Conservation (phyloP, 1,284 basidiomycete genomes). For the Fereydounia khargensis region DNA sequence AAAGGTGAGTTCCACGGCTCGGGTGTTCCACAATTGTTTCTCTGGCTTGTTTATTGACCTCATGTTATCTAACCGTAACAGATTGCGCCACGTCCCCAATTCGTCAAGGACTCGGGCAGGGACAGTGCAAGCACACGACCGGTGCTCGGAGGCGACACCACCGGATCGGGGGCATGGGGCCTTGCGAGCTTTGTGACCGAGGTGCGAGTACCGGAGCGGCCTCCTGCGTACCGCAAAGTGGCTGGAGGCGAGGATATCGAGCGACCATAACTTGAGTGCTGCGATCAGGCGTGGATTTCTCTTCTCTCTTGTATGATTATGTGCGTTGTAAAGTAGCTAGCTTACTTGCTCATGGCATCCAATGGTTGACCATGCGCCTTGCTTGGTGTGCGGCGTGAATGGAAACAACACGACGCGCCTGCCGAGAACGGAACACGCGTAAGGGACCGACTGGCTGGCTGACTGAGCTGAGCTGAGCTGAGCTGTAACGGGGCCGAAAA, state of each 20-base stretch:
- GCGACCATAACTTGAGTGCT: no score
- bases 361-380: no score
- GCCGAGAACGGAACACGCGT: no score
- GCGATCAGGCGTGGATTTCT: no score
- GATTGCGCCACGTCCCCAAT: slow-evolving; percentile 17
- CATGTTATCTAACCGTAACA: neutral
- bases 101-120: slow-evolving; percentile 11
- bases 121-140: slow-evolving; percentile 19
- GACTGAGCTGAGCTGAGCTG: no score
- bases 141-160: slow-evolving; percentile 31
- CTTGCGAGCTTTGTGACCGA: slow-evolving; percentile 30
- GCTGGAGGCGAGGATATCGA: slow-evolving; percentile 9
- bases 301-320: no score
- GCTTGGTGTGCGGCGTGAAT: no score
- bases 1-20: slow-evolving; percentile 5
- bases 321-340: no score
- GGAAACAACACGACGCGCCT: no score
- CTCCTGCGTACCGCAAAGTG: slow-evolving; percentile 7
- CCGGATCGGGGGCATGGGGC: slow-evolving; percentile 38
- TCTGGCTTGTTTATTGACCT: neutral
- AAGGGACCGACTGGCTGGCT: no score
- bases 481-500: no score
- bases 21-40: neutral
- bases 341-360: no score
- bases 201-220: slow-evolving; percentile 7